Base-by-base conservation (phyloP, 164 flowering plant genomes). In the Chloranthus sessilifolius region DNA sequence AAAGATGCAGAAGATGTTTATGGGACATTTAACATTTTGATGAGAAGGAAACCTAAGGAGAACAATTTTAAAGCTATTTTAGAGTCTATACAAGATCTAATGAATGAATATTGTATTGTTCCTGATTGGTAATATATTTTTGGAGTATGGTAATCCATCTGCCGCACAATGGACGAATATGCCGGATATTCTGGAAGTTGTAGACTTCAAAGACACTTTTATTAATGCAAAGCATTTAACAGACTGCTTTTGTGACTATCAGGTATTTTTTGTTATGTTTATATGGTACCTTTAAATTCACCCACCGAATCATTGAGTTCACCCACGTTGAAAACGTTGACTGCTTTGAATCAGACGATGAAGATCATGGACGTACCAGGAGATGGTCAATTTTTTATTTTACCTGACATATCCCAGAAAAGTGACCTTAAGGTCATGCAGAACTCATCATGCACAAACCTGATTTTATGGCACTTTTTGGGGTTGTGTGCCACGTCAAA, bases 1-100 rank as follows among this genome's bases (percentile, higher is more conserved):
- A 89, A 80, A 62, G 95, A 80, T 37, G 71, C 77, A 47, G 99
- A 85, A 53, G 99, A 89, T 71, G 77, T 84, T 43, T 89, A 89
- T 74, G 78, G 90, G 40, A 74, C 97, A 43, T 94, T 94, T 48
- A 84, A 94, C 69, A 58, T 94, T 38, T 61, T 94, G 56, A 79
- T 94, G 90, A 82, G 99, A 64, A 81, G 99, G 69, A 94, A 94
- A 64, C 99, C 99, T 9, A 94, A 94, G 69, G 99, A 94, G 67
- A 94, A 94, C 58, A 94, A 94, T 59, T 94, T 94, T 60, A 94
- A 94, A 68, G 99, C 99, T 43, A 94, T 94, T 64, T 71, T 94
- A 47, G 99, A 94, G 62, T 88, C 97, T 21, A 94, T 94, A 39
- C 73, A 96, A 63, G 99, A 94, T 69, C 83, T 94, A n/a, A 94